Evolutionary conservation across 2,329 filamentous ascomycete species (phyloP).

Genomic region (Furcasterigmium furcatum): DNA sequence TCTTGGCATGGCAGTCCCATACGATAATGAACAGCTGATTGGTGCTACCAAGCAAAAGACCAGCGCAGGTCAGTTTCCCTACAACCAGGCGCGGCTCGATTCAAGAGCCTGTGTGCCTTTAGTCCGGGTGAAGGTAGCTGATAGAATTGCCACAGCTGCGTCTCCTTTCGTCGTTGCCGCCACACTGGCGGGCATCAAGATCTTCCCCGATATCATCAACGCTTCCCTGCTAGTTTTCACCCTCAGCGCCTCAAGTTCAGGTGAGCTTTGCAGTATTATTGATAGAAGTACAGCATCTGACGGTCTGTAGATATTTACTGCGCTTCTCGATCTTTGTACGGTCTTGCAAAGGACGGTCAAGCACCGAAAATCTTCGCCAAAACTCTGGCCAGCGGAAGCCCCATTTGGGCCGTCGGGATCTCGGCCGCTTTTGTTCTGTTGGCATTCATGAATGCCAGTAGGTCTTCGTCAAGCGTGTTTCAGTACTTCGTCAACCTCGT

Average conservation of each 20-base stretch:
- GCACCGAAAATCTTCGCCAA: constrained; percentile 26
- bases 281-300: no score
- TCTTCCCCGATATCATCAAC: constrained; percentile 16
- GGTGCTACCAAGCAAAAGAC: constrained; percentile 23
- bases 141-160: no score
- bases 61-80: constrained; percentile 10
- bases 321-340: constrained; percentile 34
- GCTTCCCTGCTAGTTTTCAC: constrained; percentile 12
- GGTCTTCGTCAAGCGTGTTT: constrained; percentile 30
- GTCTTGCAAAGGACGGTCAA: constrained; percentile 34
- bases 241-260: background rate
- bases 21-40: constrained; percentile 35
- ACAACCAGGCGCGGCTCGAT: no score
- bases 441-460: constrained; percentile 34
- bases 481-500: constrained; percentile 37
- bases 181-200: constrained; percentile 11
- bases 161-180: constrained; percentile 38
- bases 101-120: no score
- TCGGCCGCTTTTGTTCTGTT: constrained; percentile 30
- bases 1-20: constrained; percentile 45
- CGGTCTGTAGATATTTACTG: constrained; percentile 25
- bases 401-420: constrained; percentile 27
- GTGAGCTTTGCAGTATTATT: no score
- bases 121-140: no score
- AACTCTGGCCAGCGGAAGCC: constrained; percentile 36